Base-by-base conservation (phyloP, 208 protist genomes). In the Crithidia mellificae region DNA sequence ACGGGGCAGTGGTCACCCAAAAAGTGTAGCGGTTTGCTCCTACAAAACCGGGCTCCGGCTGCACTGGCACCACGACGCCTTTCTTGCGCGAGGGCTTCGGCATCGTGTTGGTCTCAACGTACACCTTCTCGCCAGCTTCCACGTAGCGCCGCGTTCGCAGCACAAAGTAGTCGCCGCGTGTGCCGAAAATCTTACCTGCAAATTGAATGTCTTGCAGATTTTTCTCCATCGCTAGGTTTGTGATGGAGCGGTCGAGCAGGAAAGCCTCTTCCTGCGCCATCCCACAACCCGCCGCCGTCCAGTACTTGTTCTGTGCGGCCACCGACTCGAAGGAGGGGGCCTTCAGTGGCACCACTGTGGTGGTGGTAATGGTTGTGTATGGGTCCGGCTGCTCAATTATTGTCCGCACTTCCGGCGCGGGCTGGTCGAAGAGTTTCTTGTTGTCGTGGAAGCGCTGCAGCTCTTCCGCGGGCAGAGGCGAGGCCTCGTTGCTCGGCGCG, bases 121-220 rank as follows among this genome's bases (percentile, higher is more conserved):
- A 94, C 38, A 96, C 72, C 53, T 88, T 88, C 54, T 97, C 89
- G 8, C 63, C 80, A 34, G 84, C 80, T 52, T 80, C 55, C 2
- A 95, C 71, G 57, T 92, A 95, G 17, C 91, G 84, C 19, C 83
- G 78, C 55, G 77, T 90, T n/a, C 84, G 88, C 36, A 95, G 66
- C 34, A 96, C 64, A 53, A 88, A 89, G 76, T 98, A 98, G 74
- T 97, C 85, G 11, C 73, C 65, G 20, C 74, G 29, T 20, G 78
- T 88, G 15, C 94, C 94, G 71, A 96, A 94, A 30, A 98, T 91
- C 41, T 96, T 96, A 41, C 92, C 94, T 34, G 92, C 88, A 65
- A 98, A 98, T 44, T 85, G 84, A 47, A 96, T 82, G 20, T 96
- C 87, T 20, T 88, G 51, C 50, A 98, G 61, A 29, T 89, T 79